These are phyloP conservation scores for Mycena filopes DNA, from an alignment of 768 basidiomycete genomes.

Conservation along the genomic window DNA sequence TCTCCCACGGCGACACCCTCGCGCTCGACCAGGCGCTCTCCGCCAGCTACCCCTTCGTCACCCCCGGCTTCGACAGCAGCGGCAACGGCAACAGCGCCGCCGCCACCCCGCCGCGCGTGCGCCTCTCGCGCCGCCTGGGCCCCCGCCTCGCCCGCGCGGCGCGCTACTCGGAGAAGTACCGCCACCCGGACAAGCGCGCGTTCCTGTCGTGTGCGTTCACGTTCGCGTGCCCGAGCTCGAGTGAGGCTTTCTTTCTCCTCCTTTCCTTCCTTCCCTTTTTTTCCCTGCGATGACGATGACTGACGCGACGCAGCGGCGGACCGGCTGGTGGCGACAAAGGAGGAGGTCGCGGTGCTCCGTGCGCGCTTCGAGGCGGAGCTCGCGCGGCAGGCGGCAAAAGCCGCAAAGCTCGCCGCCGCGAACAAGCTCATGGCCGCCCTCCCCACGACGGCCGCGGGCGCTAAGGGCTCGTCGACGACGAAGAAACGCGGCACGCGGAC, in stretches of 20 bases:
- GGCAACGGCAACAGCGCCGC: no score
- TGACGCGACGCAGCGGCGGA: slow-evolving; percentile 66
- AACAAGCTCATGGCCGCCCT: slow-evolving; percentile 39
- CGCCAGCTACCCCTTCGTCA: slow-evolving; percentile 51
- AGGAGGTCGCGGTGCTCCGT: slow-evolving; percentile 73
- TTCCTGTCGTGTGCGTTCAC: slow-evolving; percentile 67
- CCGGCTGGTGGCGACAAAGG: slow-evolving; percentile 72
- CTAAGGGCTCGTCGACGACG: background rate
- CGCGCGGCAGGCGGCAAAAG: slow-evolving; percentile 72
- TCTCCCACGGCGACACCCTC: slow-evolving; percentile 74
- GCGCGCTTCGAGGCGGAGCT: slow-evolving; percentile 80
- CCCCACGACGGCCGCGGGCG: slow-evolving; percentile 35
- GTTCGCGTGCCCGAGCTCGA: slow-evolving; percentile 70
- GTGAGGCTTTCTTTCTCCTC: slow-evolving; percentile 63
- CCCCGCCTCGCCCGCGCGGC: slow-evolving; percentile 60
- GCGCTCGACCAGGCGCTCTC: slow-evolving; percentile 84
- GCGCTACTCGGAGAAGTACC: slow-evolving; percentile 50
- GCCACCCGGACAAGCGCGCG: slow-evolving; percentile 56
- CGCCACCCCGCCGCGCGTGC: slow-evolving; percentile 48
- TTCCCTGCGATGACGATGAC: background rate
- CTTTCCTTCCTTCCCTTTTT: background rate
- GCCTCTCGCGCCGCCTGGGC: slow-evolving; percentile 65
- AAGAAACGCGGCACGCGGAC: slow-evolving; percentile 41
- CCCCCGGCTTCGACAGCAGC: slow-evolving; percentile 36
- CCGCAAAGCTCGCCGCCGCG: slow-evolving; percentile 62